phyloP scores from a whole-genome alignment of 2,329 filamentous ascomycete genomes.

The Trichoderma afroharzianum region DNA sequence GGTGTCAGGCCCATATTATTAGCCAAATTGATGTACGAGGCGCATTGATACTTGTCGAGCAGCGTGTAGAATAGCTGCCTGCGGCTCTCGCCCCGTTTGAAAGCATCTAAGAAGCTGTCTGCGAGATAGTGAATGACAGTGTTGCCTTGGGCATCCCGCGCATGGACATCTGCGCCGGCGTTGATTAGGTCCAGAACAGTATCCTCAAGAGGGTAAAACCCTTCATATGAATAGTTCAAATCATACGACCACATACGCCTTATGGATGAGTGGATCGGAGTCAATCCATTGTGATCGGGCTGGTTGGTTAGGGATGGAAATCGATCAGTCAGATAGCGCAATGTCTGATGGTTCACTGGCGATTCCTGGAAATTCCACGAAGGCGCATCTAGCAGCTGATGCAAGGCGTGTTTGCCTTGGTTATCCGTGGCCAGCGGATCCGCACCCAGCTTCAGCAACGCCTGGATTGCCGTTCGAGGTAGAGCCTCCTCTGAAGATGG shows the following conservation, averaged over 20 bases:
- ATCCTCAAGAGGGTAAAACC: neutral
- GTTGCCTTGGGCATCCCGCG: neutral
- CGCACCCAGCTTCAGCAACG: neutral
- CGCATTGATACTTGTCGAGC: neutral
- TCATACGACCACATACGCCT: neutral
- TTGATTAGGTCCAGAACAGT: neutral
- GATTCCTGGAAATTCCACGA: neutral
- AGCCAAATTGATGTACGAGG: neutral
- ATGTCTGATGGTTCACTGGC: neutral
- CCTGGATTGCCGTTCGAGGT: neutral
- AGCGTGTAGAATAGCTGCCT: neutral
- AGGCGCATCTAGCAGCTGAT: neutral
- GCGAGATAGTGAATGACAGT: conserved; percentile 6
- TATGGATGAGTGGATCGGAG: neutral
- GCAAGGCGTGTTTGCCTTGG: neutral
- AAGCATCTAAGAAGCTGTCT: neutral
- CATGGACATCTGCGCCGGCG: neutral
- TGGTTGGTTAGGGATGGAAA: neutral
- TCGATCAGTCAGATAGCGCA: neutral
- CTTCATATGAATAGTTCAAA: neutral
- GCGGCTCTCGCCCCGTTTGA: neutral
- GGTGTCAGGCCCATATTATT: neutral
- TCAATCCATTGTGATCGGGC: neutral
- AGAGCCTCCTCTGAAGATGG: neutral
- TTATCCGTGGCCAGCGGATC: neutral